Conservation (phyloP, 768 basidiomycete genomes). For the Suillus bovinus region DNA sequence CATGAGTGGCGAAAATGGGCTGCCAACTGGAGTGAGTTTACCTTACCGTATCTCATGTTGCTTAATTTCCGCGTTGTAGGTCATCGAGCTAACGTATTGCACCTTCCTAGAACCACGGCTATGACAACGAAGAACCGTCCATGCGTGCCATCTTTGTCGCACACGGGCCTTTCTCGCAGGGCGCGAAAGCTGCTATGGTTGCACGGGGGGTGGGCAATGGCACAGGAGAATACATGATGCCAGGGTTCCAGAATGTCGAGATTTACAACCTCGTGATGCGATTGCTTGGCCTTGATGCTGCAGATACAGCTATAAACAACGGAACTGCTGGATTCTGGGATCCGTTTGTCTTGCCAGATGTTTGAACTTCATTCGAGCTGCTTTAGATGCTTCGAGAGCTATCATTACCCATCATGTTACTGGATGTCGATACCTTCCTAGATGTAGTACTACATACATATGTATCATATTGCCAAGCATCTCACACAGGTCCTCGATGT, state of each 20-base stretch:
- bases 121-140: conserved; percentile 72
- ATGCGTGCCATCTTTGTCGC: conserved; percentile 94
- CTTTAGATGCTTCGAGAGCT: not conserved
- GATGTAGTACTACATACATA: not conserved
- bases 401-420: not conserved
- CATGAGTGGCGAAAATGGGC: conserved; percentile 55
- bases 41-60: not conserved
- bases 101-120: conserved; percentile 75
- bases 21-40: conserved; percentile 74
- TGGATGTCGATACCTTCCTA: not conserved
- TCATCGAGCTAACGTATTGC: not conserved
- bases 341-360: conserved; percentile 47
- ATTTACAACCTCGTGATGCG: conserved; percentile 82
- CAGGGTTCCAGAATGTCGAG: conserved; percentile 82
- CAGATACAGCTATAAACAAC: conserved; percentile 62
- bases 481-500: too few relatives aligned
- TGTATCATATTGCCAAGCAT: not conserved
- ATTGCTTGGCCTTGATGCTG: conserved; percentile 60
- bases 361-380: not conserved
- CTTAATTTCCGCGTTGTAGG: not conserved
- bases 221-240: conserved; percentile 64
- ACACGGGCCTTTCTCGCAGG: conserved; percentile 82
- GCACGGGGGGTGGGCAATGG: conserved; percentile 13
- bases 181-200: conserved; percentile 54
- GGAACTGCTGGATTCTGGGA: conserved; percentile 87